Conservation (phyloP, 2,329 filamentous ascomycete genomes). For the Pseudopithomyces chartarum region DNA sequence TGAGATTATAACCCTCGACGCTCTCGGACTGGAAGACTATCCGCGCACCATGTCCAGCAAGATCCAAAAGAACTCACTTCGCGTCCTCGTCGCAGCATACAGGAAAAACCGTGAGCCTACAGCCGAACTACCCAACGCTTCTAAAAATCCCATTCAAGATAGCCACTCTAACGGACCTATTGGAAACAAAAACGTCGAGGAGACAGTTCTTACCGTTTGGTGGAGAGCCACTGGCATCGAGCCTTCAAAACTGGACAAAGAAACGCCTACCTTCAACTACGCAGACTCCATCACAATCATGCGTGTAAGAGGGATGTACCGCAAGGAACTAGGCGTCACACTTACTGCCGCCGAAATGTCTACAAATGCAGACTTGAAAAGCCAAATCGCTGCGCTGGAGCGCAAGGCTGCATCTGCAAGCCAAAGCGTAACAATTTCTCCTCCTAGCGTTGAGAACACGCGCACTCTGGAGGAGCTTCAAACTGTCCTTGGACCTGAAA, state of each 20-base stretch:
- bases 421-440: not conserved
- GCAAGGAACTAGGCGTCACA: conserved; percentile 7
- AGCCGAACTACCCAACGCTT: not conserved
- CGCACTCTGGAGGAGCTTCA: conserved; percentile 1
- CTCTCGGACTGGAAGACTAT: conserved; percentile 1
- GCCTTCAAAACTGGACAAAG: conserved; percentile 1
- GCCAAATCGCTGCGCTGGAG: not conserved
- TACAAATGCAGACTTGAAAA: not conserved
- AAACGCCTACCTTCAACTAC: conserved; percentile 1
- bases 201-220: conserved; percentile 3
- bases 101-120: not conserved
- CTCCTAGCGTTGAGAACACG: not conserved
- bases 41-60: conserved; percentile 1
- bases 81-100: conserved; percentile 1
- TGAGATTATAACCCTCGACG: not conserved
- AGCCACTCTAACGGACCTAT: not conserved
- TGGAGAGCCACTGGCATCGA: conserved; percentile 7
- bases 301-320: conserved; percentile 3
- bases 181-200: not conserved
- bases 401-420: not conserved
- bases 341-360: not conserved
- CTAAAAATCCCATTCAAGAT: not conserved
- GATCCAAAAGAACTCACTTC: not conserved
- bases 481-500: not conserved
- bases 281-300: conserved; percentile 7